A percentile compares a stretch with the other conserved stretches of the same genome.
Conservation (phyloP, 441 rosid genomes). For the Jatropha multifida region DNA sequence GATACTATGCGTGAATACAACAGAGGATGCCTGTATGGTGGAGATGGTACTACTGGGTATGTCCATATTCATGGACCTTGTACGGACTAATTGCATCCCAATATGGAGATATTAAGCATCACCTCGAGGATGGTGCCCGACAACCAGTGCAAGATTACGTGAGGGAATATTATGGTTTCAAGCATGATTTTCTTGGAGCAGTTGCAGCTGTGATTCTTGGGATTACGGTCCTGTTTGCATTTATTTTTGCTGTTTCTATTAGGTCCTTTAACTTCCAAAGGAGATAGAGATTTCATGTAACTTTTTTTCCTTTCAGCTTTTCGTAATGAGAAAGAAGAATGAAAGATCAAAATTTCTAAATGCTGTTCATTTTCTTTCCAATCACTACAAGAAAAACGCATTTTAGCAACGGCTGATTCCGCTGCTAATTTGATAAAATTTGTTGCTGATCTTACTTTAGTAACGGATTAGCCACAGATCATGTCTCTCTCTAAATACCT, state of each 20-base stretch:
- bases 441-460: no score
- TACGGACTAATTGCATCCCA: conserved; percentile 50
- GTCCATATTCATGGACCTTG: conserved; percentile 54
- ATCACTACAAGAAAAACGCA: no score
- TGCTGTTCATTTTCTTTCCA: neutral
- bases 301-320: neutral
- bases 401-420: no score
- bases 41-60: conserved; percentile 60
- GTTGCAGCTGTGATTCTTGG: conserved; percentile 41
- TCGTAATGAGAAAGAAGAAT: neutral
- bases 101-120: conserved; percentile 33
- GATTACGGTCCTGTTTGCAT: conserved; percentile 37
- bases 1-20: neutral
- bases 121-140: conserved; percentile 6
- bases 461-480: no score
- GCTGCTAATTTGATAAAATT: no score
- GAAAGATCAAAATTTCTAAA: no score
- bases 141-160: conserved; percentile 31
- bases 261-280: conserved; percentile 46
- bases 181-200: conserved; percentile 47
- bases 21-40: conserved; percentile 62
- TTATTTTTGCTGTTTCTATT: conserved; percentile 39
- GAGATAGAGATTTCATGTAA: conserved; percentile 17
- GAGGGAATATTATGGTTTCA: conserved; percentile 34
- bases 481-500: no score